These are phyloP conservation scores for Ocimum tenuiflorum DNA, from an alignment of 257 asterid genomes.

Conservation along the genomic window DNA sequence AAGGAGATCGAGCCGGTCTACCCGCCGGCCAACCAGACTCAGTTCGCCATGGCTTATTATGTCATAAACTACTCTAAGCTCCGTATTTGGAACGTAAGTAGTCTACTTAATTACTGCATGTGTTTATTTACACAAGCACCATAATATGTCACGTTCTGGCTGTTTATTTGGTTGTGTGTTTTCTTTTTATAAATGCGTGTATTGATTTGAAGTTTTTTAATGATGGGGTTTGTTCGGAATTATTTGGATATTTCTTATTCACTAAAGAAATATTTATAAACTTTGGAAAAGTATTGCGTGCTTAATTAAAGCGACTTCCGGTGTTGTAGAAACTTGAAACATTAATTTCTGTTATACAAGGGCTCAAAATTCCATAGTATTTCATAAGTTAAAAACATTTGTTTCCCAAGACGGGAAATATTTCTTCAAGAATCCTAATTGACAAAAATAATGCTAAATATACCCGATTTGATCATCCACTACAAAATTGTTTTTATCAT, in stretches of 20 bases:
- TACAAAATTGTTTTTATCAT: no score
- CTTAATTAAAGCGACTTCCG: background rate
- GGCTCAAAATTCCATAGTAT: background rate
- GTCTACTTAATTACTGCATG: background rate
- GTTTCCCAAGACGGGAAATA: background rate
- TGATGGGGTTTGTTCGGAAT: no score
- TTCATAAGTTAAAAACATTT: no score
- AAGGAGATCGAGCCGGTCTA: constrained; percentile 38
- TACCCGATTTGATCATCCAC: no score
- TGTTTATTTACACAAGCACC: no score
- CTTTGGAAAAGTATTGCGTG: background rate
- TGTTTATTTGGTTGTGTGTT: no score
- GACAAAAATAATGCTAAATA: background rate
- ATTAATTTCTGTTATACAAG: background rate
- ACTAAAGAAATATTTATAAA: background rate
- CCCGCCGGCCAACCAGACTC: constrained; percentile 32
- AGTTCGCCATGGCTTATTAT: constrained; percentile 44
- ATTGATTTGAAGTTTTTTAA: no score
- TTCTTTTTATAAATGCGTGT: no score
- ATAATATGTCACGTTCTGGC: no score
- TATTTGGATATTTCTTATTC: no score
- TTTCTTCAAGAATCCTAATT: background rate
- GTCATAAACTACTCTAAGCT: constrained; percentile 43
- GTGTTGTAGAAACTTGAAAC: background rate
- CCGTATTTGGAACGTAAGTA: constrained; percentile 41